phyloP scores from a whole-genome alignment of 2,329 filamentous ascomycete species.

The Aspergillus aculeatus region DNA sequence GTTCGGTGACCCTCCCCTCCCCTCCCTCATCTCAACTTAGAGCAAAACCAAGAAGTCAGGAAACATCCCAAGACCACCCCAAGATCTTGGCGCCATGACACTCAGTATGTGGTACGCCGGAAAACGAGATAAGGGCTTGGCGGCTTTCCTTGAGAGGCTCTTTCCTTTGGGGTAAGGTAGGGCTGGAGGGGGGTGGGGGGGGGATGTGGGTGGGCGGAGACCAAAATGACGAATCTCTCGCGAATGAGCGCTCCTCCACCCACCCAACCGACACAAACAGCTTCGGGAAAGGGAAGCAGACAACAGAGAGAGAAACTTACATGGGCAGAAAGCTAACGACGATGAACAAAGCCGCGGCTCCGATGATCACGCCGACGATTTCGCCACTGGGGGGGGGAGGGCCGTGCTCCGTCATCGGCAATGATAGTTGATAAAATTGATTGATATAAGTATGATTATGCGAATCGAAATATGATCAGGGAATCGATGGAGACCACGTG shows the following conservation, averaged over 20 bases:
- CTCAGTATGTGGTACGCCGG: not conserved
- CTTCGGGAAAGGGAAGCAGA: not conserved
- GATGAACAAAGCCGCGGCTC: slow-evolving; percentile 28
- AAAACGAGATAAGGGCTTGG: not conserved
- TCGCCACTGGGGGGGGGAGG: slow-evolving; percentile 15
- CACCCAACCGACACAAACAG: too few species aligned
- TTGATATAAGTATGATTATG: too few species aligned
- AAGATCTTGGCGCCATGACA: not conserved
- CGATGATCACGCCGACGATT: slow-evolving; percentile 31
- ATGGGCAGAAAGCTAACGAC: slow-evolving; percentile 31
- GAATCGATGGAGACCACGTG: too few species aligned
- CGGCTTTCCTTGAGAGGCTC: not conserved
- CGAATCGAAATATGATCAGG: too few species aligned
- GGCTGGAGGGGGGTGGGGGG: not conserved
- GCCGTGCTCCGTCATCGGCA: slow-evolving; percentile 19
- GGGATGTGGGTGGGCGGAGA: too few species aligned
- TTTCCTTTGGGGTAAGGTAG: not conserved
- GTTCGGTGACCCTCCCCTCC: too few species aligned
- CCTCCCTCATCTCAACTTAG: too few species aligned
- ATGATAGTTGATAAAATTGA: not conserved
- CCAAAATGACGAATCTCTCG: too few species aligned
- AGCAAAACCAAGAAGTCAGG: not conserved
- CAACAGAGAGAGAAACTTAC: slow-evolving; percentile 21
- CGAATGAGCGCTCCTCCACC: too few species aligned
- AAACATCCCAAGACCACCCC: not conserved